Conservation (phyloP, 495 filamentous ascomycete genomes). For the Xylaria intraflava region DNA sequence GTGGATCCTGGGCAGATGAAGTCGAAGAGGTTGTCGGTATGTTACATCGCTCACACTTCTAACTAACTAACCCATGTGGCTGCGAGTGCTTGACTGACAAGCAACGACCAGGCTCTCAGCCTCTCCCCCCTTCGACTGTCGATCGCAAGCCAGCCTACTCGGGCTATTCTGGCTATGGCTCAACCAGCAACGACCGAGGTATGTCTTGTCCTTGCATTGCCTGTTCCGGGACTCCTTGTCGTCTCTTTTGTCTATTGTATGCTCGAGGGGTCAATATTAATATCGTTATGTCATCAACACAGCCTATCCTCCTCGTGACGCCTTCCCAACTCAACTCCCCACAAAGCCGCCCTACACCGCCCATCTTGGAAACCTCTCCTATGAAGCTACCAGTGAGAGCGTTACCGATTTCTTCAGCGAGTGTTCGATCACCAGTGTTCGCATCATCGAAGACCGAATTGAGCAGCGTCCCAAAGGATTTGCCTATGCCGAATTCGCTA, state of each 20-base stretch:
- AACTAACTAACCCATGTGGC: conserved; percentile 6
- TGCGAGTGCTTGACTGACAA: conserved; percentile 9
- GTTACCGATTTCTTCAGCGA: conserved; percentile 77
- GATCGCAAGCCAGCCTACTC: conserved; percentile 36
- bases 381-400: conserved; percentile 75
- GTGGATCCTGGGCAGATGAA: conserved; percentile 93
- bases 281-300: neutral
- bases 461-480: conserved; percentile 93
- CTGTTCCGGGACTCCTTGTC: neutral
- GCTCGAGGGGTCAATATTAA: neutral
- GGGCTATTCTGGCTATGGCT: conserved; percentile 20
- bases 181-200: conserved; percentile 29
- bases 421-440: conserved; percentile 80
- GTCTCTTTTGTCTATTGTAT: neutral
- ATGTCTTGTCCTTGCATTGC: conserved; percentile 10
- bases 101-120: conserved; percentile 34
- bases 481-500: conserved; percentile 90
- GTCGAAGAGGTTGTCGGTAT: conserved; percentile 82
- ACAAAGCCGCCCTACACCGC: conserved; percentile 89
- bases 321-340: conserved; percentile 67
- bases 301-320: conserved; percentile 68
- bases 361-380: conserved; percentile 93
- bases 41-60: conserved; percentile 19
- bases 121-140: conserved; percentile 29
- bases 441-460: conserved; percentile 92